phyloP scores from a whole-genome alignment of 805 yeast species.

The Metschnikowia colocasiae region DNA sequence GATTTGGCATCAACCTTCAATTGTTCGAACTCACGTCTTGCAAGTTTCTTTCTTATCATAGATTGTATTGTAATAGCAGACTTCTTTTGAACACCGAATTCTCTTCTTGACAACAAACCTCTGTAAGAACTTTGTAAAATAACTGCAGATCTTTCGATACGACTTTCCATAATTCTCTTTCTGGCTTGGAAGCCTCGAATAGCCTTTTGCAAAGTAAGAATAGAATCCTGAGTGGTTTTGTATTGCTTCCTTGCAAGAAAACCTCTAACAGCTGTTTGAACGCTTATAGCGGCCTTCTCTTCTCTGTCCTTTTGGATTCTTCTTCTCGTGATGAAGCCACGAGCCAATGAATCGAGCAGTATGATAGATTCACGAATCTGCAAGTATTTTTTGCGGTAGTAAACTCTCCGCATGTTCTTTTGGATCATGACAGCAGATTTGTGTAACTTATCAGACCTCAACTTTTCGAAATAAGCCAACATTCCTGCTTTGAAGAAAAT shows the following conservation, averaged over 20 bases:
- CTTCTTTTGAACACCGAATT: conserved; percentile 43
- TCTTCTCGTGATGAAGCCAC: conserved; percentile 60
- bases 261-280: conserved; percentile 69
- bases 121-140: conserved; percentile 72
- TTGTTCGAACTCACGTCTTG: conserved; percentile 57
- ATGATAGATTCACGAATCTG: conserved; percentile 52
- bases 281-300: conserved; percentile 56
- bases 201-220: conserved; percentile 43
- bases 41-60: conserved; percentile 69
- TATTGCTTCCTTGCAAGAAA: conserved; percentile 42
- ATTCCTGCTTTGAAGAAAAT: conserved; percentile 96
- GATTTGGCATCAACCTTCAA: conserved; percentile 88
- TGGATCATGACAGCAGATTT: conserved; percentile 81
- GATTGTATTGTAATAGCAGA: conserved; percentile 75
- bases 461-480: conserved; percentile 84
- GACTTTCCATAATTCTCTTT: conserved; percentile 44
- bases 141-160: conserved; percentile 61
- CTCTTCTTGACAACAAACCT: conserved; percentile 58
- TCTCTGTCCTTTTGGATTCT: conserved; percentile 54
- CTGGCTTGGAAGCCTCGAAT: conserved; percentile 56
- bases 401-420: conserved; percentile 66
- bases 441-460: conserved; percentile 74
- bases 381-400: conserved; percentile 59
- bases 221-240: conserved; percentile 32
- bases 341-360: conserved; percentile 54